Base-by-base conservation (phyloP, 305 asterid species). In the Stenogyne calaminthoides region DNA sequence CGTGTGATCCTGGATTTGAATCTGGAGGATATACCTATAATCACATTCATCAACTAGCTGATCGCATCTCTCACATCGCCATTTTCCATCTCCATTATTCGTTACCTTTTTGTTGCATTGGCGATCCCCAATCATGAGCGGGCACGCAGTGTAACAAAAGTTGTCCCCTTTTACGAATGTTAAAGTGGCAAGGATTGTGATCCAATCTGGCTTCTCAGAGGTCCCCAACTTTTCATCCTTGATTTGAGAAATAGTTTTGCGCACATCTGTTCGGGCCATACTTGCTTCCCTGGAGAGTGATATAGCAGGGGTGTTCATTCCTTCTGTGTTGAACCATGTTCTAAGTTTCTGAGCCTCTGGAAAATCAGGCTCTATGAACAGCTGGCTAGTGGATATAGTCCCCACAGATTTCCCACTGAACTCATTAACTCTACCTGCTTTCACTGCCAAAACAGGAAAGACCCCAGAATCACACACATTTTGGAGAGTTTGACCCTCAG, bases 161-260 rank as follows among this genome's bases (percentile, higher is more conserved):
- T 81, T 91, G 49, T 91, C 97, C 36, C 55, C 73, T 81, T 90
- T 94, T 10, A 91, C 77, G 80, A 80, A 94, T 12, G 82, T 62
- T 34, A 87, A 67, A 60, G 96, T 88, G 78, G 96, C 99, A 77
- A 84, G 76, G 7, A 91, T 82, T 5, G 91, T 84, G 71, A 94
- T 91, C 96, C 97, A 94, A 80, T 94, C 99, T 42, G 99, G 93
- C 82, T 91, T 91, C 74, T 89, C 97, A 9, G 93, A 88, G 67
- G 97, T 94, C 67, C 99, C 99, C 42, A 94, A 72, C 39, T 82
- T 84, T 72, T 94, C 99, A 47, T 89, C 97, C 82, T 94, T 91
- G 81, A 94, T 91, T 84, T 91, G 99, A 74, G 95, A 80, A 76
- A 94, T 84, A 57, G 87, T 80, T 76, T 94, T 94, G 58, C 96